These are phyloP conservation scores for Apiospora arundinis DNA, from an alignment of 2,329 filamentous ascomycete species.

Conservation along the genomic window DNA sequence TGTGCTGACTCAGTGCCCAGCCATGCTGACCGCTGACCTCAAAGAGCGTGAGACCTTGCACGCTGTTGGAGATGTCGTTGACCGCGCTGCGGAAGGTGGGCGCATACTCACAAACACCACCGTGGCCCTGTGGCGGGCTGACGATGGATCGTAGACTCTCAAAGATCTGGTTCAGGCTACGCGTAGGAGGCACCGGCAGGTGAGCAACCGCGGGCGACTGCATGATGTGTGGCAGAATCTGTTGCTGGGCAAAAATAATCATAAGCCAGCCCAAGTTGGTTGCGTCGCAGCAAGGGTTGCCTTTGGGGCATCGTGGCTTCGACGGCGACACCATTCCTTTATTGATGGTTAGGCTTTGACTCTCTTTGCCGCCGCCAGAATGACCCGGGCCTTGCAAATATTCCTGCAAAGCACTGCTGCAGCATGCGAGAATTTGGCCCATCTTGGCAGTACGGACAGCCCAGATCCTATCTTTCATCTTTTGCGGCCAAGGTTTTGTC, in stretches of 20 bases:
- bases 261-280: conserved; percentile 61
- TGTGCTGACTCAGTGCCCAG: conserved; percentile 54
- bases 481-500: conserved; percentile 53
- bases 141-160: conserved; percentile 51
- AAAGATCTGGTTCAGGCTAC: conserved; percentile 54
- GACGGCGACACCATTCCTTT: conserved; percentile 42
- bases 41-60: conserved; percentile 54
- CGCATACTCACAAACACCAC: conserved; percentile 56
- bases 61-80: conserved; percentile 58
- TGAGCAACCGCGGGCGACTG: conserved; percentile 35
- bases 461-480: conserved; percentile 55
- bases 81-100: conserved; percentile 54
- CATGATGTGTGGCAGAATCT: conserved; percentile 50
- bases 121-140: conserved; percentile 49
- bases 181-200: conserved; percentile 36
- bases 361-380: not conserved
- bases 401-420: conserved; percentile 50
- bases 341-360: conserved; percentile 29
- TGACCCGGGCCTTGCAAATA: conserved; percentile 44
- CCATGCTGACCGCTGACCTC: conserved; percentile 57
- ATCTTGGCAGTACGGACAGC: conserved; percentile 56
- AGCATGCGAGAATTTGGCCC: conserved; percentile 56
- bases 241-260: conserved; percentile 56
- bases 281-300: conserved; percentile 57
- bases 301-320: conserved; percentile 54